Percentiles rank a stretch among this genome's conserved stretches.
phyloP scores from a whole-genome alignment of 1,139 yeast species.

The Diutina pseudorugosa region DNA sequence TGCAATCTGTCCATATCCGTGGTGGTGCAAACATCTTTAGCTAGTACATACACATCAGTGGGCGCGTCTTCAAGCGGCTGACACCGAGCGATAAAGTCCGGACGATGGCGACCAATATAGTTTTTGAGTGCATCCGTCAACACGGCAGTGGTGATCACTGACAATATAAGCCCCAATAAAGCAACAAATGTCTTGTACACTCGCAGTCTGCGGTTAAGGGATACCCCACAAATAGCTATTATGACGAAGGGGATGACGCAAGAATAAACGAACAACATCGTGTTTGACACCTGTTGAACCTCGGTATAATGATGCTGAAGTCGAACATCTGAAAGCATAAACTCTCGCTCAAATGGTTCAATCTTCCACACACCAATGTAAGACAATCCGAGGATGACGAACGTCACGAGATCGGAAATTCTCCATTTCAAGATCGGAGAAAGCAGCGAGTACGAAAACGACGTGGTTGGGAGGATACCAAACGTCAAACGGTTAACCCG shows the following conservation, averaged over 20 bases:
- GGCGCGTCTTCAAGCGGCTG: slow-evolving; percentile 41
- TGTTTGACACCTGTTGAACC: slow-evolving; percentile 25
- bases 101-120: slow-evolving; percentile 65
- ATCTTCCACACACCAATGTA: slow-evolving; percentile 34
- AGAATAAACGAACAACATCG: slow-evolving; percentile 24
- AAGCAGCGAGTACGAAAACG: neutral
- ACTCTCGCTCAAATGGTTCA: slow-evolving; percentile 63
- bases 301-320: slow-evolving; percentile 36
- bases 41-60: slow-evolving; percentile 31
- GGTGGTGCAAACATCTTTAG: slow-evolving; percentile 54
- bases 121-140: slow-evolving; percentile 47
- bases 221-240: slow-evolving; percentile 14
- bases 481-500: slow-evolving; percentile 35
- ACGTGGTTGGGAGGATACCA: slow-evolving; percentile 20
- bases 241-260: slow-evolving; percentile 24
- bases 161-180: slow-evolving; percentile 24
- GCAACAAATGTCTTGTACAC: slow-evolving; percentile 27
- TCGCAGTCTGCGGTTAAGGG: slow-evolving; percentile 21
- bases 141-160: slow-evolving; percentile 29
- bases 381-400: slow-evolving; percentile 27
- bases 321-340: slow-evolving; percentile 28
- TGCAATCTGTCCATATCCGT: slow-evolving; percentile 25
- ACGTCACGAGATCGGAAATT: slow-evolving; percentile 38
- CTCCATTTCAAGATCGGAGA: slow-evolving; percentile 35
- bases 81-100: slow-evolving; percentile 69